These are phyloP conservation scores for Daldinia vernicosa DNA, from an alignment of 495 filamentous ascomycete species.

Conservation along the genomic window DNA sequence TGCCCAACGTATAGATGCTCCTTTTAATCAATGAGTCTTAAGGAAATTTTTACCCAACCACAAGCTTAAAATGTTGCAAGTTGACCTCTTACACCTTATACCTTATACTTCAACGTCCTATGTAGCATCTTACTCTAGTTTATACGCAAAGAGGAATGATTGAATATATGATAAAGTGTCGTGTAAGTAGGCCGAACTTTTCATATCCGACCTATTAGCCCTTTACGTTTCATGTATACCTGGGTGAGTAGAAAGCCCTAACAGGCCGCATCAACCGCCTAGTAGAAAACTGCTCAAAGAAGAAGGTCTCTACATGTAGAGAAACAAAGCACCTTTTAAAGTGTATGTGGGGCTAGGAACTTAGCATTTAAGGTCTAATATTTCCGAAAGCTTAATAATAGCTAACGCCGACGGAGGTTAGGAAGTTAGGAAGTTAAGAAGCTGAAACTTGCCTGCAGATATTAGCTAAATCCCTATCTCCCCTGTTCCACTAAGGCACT, in stretches of 20 bases:
- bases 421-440: neutral
- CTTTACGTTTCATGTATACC: too few species aligned
- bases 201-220: too few species aligned
- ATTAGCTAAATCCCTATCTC: neutral
- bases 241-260: too few species aligned
- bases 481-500: constrained; percentile 22
- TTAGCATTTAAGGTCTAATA: neutral
- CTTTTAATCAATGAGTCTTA: neutral
- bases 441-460: too few species aligned
- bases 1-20: neutral
- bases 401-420: constrained; percentile 12
- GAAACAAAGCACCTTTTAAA: neutral
- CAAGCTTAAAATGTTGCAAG: neutral
- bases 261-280: too few species aligned
- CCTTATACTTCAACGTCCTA: neutral
- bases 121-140: neutral
- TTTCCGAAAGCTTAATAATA: constrained; percentile 3
- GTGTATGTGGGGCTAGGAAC: neutral
- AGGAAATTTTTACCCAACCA: neutral
- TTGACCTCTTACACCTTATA: neutral
- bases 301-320: too few species aligned
- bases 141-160: neutral
- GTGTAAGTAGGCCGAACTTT: too few species aligned
- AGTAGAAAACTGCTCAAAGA: too few species aligned
- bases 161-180: too few species aligned